Conservation (phyloP, 2,329 filamentous ascomycete species). For the Fusarium sp. region DNA sequence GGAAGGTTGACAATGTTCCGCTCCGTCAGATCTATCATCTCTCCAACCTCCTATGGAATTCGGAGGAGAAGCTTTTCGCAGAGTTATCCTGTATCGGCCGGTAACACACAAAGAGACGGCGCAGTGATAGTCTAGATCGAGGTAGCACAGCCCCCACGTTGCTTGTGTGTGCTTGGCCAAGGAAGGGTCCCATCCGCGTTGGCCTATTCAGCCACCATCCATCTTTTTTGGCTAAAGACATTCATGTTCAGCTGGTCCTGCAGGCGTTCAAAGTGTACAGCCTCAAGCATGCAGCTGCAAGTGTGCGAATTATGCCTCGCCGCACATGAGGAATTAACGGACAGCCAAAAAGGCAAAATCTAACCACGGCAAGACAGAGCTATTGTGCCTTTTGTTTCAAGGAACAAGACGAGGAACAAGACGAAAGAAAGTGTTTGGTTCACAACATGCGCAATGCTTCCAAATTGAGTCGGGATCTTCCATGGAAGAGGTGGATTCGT, state of each 20-base stretch:
- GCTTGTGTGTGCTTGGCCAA: constrained; percentile 5
- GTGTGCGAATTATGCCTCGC: not conserved
- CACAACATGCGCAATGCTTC: constrained; percentile 15
- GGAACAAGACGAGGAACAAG: not conserved
- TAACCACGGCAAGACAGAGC: not conserved
- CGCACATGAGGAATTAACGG: not conserved
- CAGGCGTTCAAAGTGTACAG: constrained; percentile 1
- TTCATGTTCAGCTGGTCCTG: constrained; percentile 15
- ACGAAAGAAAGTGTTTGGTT: not conserved
- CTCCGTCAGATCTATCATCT: not conserved
- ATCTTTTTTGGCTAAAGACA: constrained; percentile 17
- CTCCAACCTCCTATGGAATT: constrained; percentile 15
- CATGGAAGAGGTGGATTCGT: constrained; percentile 25
- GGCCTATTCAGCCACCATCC: constrained; percentile 33
- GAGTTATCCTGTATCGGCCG: not conserved
- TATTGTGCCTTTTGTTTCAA: not conserved
- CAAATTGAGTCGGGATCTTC: not conserved
- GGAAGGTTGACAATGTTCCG: not conserved
- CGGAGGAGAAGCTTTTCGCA: not conserved
- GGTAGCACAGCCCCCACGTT: constrained; percentile 25
- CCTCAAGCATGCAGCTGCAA: not conserved
- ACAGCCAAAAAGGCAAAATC: not conserved
- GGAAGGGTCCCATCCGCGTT: constrained; percentile 28
- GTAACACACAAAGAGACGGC: constrained; percentile 9
- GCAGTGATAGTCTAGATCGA: constrained; percentile 26